These are phyloP conservation scores for Knoxdaviesia proteae DNA, from an alignment of 2,329 filamentous ascomycete species.

Conservation along the genomic window DNA sequence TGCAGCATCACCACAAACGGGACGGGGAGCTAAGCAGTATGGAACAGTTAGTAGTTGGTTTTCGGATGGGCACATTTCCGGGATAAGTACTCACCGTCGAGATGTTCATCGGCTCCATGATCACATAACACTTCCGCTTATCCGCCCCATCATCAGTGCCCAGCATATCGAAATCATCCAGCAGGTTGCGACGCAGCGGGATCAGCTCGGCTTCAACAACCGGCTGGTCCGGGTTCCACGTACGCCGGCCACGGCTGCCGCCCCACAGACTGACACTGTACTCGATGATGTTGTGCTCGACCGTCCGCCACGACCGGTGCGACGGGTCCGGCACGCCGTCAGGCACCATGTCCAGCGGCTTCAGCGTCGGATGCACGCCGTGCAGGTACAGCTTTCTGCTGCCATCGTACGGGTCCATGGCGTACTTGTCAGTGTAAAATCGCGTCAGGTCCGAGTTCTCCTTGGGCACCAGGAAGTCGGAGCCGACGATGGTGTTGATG, in stretches of 20 bases:
- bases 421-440: slow-evolving; percentile 31
- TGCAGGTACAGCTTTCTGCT: slow-evolving; percentile 37
- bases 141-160: slow-evolving; percentile 21
- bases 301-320: slow-evolving; percentile 19
- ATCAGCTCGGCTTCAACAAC: slow-evolving; percentile 61
- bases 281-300: slow-evolving; percentile 47
- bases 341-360: slow-evolving; percentile 44
- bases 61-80: too few species aligned
- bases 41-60: slow-evolving; percentile 6
- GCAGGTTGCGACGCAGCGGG: slow-evolving; percentile 59
- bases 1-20: slow-evolving; percentile 53
- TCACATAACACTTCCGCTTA: slow-evolving; percentile 37
- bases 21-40: slow-evolving; percentile 35
- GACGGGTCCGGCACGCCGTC: slow-evolving; percentile 25
- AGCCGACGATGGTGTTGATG: slow-evolving; percentile 19
- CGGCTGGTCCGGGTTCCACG: slow-evolving; percentile 50
- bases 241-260: slow-evolving; percentile 27
- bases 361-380: slow-evolving; percentile 34
- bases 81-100: slow-evolving; percentile 40
- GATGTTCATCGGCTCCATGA: slow-evolving; percentile 55
- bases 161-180: slow-evolving; percentile 42
- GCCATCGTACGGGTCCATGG: slow-evolving; percentile 39
- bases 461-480: slow-evolving; percentile 11
- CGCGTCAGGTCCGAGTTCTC: slow-evolving; percentile 23
- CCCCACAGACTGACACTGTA: slow-evolving; percentile 63